Evolutionary conservation across 352 stramenopile species (phyloP).

Genomic region (Phytophthora vignae): DNA sequence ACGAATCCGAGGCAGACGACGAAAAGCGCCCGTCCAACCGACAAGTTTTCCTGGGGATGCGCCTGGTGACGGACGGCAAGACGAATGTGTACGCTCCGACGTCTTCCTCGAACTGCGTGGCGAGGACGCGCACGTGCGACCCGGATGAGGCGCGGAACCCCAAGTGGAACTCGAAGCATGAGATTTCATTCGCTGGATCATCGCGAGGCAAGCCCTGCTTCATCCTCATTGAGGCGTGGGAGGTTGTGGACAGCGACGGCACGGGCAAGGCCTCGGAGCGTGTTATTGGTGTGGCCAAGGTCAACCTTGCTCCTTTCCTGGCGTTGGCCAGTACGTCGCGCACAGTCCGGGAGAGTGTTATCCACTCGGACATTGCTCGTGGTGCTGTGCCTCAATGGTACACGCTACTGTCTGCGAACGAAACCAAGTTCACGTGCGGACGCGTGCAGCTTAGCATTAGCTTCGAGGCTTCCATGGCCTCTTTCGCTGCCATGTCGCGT

Average conservation of each 20-base stretch:
- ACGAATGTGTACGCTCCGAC: slow-evolving; percentile 89
- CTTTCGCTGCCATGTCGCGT: slow-evolving; percentile 46
- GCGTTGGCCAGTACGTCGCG: slow-evolving; percentile 83
- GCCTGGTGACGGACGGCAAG: slow-evolving; percentile 84
- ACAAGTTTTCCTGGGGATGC: slow-evolving; percentile 74
- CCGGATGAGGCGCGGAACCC: slow-evolving; percentile 60
- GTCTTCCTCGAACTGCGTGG: slow-evolving; percentile 77
- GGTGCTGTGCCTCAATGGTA: slow-evolving; percentile 89
- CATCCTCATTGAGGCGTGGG: slow-evolving; percentile 89
- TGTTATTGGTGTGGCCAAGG: slow-evolving; percentile 84
- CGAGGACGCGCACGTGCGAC: slow-evolving; percentile 69
- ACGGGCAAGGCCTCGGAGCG: slow-evolving; percentile 62
- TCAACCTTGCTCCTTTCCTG: slow-evolving; percentile 89
- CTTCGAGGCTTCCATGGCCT: slow-evolving; percentile 67
- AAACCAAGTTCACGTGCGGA: slow-evolving; percentile 88
- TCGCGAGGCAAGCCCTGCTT: slow-evolving; percentile 85
- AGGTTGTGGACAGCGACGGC: slow-evolving; percentile 51
- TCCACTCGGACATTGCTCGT: slow-evolving; percentile 86
- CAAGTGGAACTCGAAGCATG: slow-evolving; percentile 86
- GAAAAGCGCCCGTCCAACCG: slow-evolving; percentile 42
- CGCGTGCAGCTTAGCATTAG: slow-evolving; percentile 88
- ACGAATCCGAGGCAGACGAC: slow-evolving; percentile 51
- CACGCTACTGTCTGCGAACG: slow-evolving; percentile 80
- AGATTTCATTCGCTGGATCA: slow-evolving; percentile 75
- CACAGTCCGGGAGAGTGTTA: slow-evolving; percentile 82